These are phyloP conservation scores for Paraconiothyrium sp. DNA, from an alignment of 2,329 filamentous ascomycete species.

Conservation along the genomic window DNA sequence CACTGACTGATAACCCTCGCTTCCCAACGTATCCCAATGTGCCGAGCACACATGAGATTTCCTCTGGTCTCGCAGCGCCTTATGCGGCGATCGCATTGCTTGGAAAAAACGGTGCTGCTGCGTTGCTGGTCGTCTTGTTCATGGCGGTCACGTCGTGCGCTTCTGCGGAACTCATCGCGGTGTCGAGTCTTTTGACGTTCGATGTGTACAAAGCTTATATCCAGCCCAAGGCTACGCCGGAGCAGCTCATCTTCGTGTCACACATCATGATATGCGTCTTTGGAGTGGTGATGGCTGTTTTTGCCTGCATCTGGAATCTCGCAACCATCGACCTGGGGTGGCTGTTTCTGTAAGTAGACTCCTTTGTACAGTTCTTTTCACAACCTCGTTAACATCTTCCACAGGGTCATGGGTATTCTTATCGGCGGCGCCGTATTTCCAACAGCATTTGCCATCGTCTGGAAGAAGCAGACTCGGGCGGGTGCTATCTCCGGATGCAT, in stretches of 20 bases:
- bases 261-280: conserved; percentile 54
- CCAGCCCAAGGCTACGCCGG: conserved; percentile 46
- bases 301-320: conserved; percentile 50
- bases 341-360: conserved; percentile 45
- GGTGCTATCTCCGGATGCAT: conserved; percentile 48
- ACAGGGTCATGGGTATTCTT: conserved; percentile 51
- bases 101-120: conserved; percentile 41
- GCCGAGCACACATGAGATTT: conserved; percentile 37
- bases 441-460: conserved; percentile 48
- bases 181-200: conserved; percentile 53
- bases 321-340: conserved; percentile 54
- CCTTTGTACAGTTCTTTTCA: neutral
- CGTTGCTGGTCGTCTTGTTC: conserved; percentile 42
- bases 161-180: conserved; percentile 54
- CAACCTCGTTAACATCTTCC: conserved; percentile 21
- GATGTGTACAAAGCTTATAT: conserved; percentile 58
- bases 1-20: conserved; percentile 53
- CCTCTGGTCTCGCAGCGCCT: conserved; percentile 40
- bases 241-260: conserved; percentile 51
- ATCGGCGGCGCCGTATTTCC: conserved; percentile 56
- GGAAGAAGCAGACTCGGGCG: conserved; percentile 45
- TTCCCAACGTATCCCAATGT: conserved; percentile 56
- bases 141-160: conserved; percentile 48
- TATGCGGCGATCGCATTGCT: conserved; percentile 42
- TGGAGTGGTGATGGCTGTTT: conserved; percentile 52